These are phyloP conservation scores for Canariomyces notabilis DNA, from an alignment of 2,329 filamentous ascomycete species.

Conservation along the genomic window DNA sequence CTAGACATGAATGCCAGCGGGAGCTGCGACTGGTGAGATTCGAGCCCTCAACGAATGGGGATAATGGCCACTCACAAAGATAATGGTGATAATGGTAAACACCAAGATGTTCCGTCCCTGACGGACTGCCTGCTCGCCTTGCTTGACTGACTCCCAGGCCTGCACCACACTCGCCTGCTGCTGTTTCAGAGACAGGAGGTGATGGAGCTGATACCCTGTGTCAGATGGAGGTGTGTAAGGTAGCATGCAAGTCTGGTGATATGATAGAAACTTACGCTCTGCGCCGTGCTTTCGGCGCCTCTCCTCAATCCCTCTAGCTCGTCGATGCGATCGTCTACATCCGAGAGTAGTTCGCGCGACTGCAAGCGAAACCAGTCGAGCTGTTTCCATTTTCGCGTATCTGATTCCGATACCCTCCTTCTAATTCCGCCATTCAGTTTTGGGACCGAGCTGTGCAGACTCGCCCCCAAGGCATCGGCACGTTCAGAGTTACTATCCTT, in stretches of 20 bases:
- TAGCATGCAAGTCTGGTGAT: neutral
- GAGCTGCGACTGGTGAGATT: conserved; percentile 17
- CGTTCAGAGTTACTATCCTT: no score
- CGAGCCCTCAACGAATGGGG: neutral
- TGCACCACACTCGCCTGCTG: conserved; percentile 32
- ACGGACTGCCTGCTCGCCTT: conserved; percentile 26
- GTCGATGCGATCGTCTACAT: conserved; percentile 28
- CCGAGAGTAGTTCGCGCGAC: conserved; percentile 23
- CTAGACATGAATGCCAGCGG: conserved; percentile 29
- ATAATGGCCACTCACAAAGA: conserved; percentile 26
- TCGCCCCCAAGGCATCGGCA: no score
- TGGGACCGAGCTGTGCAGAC: no score
- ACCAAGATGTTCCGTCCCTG: conserved; percentile 32
- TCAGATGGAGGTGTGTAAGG: neutral
- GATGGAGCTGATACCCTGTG: conserved; percentile 21
- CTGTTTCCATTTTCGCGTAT: no score
- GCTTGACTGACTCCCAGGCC: conserved; percentile 26
- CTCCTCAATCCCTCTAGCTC: conserved; percentile 32
- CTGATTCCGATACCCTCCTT: no score
- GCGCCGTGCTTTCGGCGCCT: conserved; percentile 30
- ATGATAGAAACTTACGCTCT: conserved; percentile 26
- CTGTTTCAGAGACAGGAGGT: conserved; percentile 29
- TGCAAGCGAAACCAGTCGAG: conserved; percentile 17
- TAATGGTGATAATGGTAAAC: conserved; percentile 32
- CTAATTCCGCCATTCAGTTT: conserved; percentile 6